Evolutionary conservation across 1,284 basidiomycete species (phyloP), one percentile per base, ranked within the genome.

Genomic region (Naganishia sp.): DNA sequence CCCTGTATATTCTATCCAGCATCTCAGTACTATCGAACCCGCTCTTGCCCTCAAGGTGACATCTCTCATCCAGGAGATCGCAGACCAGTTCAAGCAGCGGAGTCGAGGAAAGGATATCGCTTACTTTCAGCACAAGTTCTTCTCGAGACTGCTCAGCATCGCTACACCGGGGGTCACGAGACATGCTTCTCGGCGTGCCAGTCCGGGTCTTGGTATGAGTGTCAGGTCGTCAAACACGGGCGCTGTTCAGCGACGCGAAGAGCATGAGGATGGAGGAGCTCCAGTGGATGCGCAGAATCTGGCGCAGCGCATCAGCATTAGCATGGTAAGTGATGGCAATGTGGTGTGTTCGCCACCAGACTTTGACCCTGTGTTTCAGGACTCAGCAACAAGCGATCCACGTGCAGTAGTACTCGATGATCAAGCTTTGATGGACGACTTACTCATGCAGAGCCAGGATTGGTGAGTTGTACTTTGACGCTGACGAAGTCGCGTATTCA

Each of bases 41-140:
- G 58, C 35, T 23, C 50, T 61, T 17, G 35, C 58, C 6, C 39
- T 61, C 49, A 61, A 51, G 28, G 58, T 61, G 11, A 61, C 49
- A 17, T 49, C 47, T 6, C 58, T 61, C 15, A 61, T 61, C 0
- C 58, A 61, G 42, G 58, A 61, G 9, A 61, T 61, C 35, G 58
- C 58, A n/a, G 58, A 61, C 11, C 58, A 61, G 25, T 61, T 61
- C 43, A 51, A 51, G 41, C 58, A 21, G 6, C 49, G 42, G 17
- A 61, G 58, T 25, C 32, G 58, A n/a, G 58, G 58, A 41, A 61
- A 58, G 21, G 64, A 66, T 45, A 66, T 51, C 17, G 64, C 64
- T 4, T 53, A 66, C 41, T 66, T 58, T 28, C 64, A 66, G 23
- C 54, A 55, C n/a, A 57, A 47, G 50, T 66, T 66, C 42, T 66